phyloP scores from a whole-genome alignment of 192 early-diverging fungal species.

The Phlyctochytrium arcticum region DNA sequence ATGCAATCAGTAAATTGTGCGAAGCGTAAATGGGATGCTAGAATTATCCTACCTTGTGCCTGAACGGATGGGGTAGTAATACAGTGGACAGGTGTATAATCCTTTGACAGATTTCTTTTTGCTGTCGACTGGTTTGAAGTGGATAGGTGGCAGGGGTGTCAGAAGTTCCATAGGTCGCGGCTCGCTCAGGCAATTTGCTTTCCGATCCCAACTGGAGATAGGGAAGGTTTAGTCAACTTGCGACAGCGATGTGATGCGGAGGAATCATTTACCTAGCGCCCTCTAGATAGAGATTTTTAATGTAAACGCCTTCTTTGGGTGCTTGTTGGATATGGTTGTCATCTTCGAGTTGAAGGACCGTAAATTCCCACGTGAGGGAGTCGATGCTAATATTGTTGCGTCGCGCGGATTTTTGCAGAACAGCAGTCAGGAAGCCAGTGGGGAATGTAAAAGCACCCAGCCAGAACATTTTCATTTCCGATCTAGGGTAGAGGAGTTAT shows the following conservation, averaged over 20 bases:
- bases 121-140: conserved; percentile 56
- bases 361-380: conserved; percentile 55
- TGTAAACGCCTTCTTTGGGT: conserved; percentile 59
- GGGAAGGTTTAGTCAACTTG: no score
- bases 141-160: conserved; percentile 53
- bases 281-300: conserved; percentile 53
- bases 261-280: conserved; percentile 61
- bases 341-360: conserved; percentile 55
- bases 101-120: conserved; percentile 56
- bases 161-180: conserved; percentile 60
- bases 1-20: conserved; percentile 2
- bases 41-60: conserved; percentile 42
- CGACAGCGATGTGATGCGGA: no score
- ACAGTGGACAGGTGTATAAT: conserved; percentile 54
- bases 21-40: not conserved
- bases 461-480: conserved; percentile 51
- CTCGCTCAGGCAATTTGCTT: conserved; percentile 56
- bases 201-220: conserved; percentile 49
- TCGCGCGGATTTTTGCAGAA: conserved; percentile 56
- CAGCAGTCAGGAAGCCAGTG: conserved; percentile 56
- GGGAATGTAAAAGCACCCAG: conserved; percentile 58
- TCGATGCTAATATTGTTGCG: conserved; percentile 56
- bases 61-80: conserved; percentile 55
- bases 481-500: conserved; percentile 13
- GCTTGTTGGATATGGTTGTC: conserved; percentile 42